phyloP scores from a whole-genome alignment of 257 asterid genomes.

The Solanum chiquidenum region DNA sequence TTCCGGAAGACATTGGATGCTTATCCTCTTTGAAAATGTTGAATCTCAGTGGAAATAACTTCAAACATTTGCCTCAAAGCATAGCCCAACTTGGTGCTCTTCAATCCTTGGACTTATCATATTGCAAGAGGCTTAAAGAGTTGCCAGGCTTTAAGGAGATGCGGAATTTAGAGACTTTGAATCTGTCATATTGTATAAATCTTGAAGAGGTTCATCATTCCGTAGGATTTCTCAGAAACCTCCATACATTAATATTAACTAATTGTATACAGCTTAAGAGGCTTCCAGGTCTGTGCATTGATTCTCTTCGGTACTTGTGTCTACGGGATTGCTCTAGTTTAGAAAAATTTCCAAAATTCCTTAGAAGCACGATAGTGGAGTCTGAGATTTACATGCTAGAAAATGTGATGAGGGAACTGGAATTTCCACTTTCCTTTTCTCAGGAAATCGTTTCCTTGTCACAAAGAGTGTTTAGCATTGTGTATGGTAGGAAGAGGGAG shows the following conservation, averaged over 20 bases:
- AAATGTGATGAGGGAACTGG: neutral
- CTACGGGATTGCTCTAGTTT: neutral
- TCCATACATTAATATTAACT: neutral
- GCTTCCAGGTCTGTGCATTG: neutral
- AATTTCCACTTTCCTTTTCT: neutral
- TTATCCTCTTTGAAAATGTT: too few species aligned
- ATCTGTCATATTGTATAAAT: neutral
- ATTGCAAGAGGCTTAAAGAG: neutral
- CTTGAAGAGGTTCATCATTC: neutral
- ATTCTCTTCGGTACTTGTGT: neutral
- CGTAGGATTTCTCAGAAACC: neutral
- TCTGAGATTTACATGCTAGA: neutral
- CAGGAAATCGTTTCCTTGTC: neutral
- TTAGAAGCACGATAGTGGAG: neutral
- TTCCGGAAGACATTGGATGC: too few species aligned
- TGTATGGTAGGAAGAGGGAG: accelerated
- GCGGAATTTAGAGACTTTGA: neutral
- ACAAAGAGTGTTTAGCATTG: neutral
- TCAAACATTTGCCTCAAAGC: too few species aligned
- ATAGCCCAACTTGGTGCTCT: too few species aligned
- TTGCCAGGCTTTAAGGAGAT: neutral
- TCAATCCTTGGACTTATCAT: too few species aligned
- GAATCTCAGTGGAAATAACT: too few species aligned
- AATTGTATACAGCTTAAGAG: neutral
- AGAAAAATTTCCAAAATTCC: neutral